These are phyloP conservation scores for Terana coerulea DNA, from an alignment of 768 basidiomycete species.

Conservation along the genomic window DNA sequence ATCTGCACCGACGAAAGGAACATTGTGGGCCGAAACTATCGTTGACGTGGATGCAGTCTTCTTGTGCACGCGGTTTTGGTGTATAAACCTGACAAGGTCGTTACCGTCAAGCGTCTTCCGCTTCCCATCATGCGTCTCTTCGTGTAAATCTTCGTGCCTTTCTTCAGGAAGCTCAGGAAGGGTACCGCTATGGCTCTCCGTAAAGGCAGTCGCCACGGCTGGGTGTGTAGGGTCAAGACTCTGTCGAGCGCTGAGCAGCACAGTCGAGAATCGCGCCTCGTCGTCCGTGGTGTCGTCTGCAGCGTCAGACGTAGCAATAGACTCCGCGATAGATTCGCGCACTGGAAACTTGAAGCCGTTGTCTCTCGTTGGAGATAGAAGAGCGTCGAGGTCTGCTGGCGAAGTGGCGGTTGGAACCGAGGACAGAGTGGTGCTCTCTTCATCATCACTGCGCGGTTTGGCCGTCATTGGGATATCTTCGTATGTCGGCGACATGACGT, in stretches of 20 bases:
- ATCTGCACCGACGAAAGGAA: constrained; percentile 53
- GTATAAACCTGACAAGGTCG: constrained; percentile 15
- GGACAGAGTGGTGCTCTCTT: not conserved
- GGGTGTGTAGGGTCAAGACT: constrained; percentile 24
- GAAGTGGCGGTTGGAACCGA: not conserved
- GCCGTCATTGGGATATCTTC: not conserved
- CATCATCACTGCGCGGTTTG: not conserved
- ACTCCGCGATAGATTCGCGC: constrained; percentile 1
- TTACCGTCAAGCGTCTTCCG: constrained; percentile 27
- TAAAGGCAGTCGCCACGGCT: not conserved
- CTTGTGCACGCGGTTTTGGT: constrained; percentile 41
- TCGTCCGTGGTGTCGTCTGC: constrained; percentile 66
- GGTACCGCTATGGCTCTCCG: not conserved
- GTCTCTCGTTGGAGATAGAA: constrained; percentile 27
- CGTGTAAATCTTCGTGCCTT: not conserved
- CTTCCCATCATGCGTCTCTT: constrained; percentile 17
- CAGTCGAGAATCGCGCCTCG: constrained; percentile 47
- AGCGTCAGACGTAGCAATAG: constrained; percentile 39
- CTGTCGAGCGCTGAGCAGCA: constrained; percentile 37
- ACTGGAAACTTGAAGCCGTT: constrained; percentile 17
- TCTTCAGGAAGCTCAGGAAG: constrained; percentile 7
- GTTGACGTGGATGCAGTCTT: constrained; percentile 61
- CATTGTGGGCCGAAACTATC: constrained; percentile 46
- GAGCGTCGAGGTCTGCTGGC: constrained; percentile 21
- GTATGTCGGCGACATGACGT: not conserved